Evolutionary conservation across 345 rosid genomes (phyloP).

Genomic region (Syzygium jambos): DNA sequence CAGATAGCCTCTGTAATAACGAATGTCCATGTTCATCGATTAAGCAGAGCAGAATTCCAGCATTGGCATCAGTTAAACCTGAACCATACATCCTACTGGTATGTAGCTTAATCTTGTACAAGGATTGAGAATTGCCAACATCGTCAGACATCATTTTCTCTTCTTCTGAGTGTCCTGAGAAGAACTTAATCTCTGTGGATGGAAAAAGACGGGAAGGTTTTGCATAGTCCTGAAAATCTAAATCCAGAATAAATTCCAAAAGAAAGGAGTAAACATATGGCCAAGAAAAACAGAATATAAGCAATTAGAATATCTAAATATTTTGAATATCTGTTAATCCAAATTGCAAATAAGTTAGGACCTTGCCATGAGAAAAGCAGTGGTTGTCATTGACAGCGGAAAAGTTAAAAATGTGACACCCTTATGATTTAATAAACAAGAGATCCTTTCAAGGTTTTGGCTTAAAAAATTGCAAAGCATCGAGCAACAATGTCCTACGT

Average conservation of each 20-base stretch:
- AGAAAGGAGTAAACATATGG: neutral
- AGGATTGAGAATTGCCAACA: constrained; percentile 22
- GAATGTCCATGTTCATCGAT: constrained; percentile 66
- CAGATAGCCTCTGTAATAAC: constrained; percentile 55
- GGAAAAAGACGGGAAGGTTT: constrained; percentile 55
- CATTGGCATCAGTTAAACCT: constrained; percentile 45
- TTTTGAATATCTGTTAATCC: neutral
- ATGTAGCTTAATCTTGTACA: constrained; percentile 52
- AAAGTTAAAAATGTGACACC: neutral
- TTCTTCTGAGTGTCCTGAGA: constrained; percentile 11
- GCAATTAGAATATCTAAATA: neutral
- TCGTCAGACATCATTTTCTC: constrained; percentile 5
- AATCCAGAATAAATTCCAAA: neutral
- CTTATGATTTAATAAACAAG: neutral
- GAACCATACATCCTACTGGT: constrained; percentile 71
- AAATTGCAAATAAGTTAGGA: neutral
- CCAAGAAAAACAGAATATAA: neutral
- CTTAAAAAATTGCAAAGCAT: neutral
- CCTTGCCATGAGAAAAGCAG: neutral
- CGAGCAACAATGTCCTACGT: neutral
- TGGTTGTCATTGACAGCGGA: neutral
- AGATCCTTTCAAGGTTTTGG: neutral
- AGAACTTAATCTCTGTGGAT: constrained; percentile 41
- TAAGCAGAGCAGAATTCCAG: constrained; percentile 58
- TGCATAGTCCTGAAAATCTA: constrained; percentile 75